Percentiles rank a stretch among this genome's conserved stretches.
phyloP scores from a whole-genome alignment of 2,329 filamentous ascomycete genomes.

The Didymella exigua region DNA sequence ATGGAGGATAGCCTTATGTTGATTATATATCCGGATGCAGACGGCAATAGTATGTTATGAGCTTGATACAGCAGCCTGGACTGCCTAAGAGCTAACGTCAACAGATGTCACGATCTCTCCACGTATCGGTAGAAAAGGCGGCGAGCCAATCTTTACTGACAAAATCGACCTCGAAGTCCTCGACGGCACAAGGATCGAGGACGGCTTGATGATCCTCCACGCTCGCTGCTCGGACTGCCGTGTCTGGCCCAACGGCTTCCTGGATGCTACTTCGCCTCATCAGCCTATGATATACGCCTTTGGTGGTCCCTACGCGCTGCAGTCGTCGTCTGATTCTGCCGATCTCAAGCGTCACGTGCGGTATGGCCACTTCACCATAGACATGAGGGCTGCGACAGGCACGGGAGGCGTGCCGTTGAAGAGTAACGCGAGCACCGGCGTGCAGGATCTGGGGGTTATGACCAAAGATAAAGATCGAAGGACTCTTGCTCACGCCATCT shows the following conservation, averaged over 20 bases:
- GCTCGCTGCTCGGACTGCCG: slow-evolving; percentile 50
- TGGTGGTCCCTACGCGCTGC: slow-evolving; percentile 38
- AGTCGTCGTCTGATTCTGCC: slow-evolving; percentile 40
- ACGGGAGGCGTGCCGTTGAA: slow-evolving; percentile 43
- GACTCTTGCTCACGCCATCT: slow-evolving; percentile 39
- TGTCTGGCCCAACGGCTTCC: slow-evolving; percentile 42
- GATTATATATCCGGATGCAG: slow-evolving; percentile 49
- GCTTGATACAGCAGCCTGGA: neutral
- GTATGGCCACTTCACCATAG: slow-evolving; percentile 51
- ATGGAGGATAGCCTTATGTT: slow-evolving; percentile 55
- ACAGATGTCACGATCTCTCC: slow-evolving; percentile 48
- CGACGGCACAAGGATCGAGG: slow-evolving; percentile 38
- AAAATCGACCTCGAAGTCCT: slow-evolving; percentile 39
- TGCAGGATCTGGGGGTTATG: slow-evolving; percentile 30
- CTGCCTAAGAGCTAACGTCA: neutral
- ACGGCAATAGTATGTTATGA: slow-evolving; percentile 39
- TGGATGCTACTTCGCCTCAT: slow-evolving; percentile 38
- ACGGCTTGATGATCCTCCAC: slow-evolving; percentile 47
- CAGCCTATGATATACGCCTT: slow-evolving; percentile 54
- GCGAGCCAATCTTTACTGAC: slow-evolving; percentile 44
- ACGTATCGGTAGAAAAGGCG: slow-evolving; percentile 41
- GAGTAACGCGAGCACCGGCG: slow-evolving; percentile 26
- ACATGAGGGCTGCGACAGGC: slow-evolving; percentile 48
- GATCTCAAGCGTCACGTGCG: slow-evolving; percentile 45
- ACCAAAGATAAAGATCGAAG: slow-evolving; percentile 36